Percentiles rank a stretch among this genome's conserved stretches.
Evolutionary conservation across 176 grass and related monocot genomes (phyloP).

Genomic region (Dactylis glomerata): DNA sequence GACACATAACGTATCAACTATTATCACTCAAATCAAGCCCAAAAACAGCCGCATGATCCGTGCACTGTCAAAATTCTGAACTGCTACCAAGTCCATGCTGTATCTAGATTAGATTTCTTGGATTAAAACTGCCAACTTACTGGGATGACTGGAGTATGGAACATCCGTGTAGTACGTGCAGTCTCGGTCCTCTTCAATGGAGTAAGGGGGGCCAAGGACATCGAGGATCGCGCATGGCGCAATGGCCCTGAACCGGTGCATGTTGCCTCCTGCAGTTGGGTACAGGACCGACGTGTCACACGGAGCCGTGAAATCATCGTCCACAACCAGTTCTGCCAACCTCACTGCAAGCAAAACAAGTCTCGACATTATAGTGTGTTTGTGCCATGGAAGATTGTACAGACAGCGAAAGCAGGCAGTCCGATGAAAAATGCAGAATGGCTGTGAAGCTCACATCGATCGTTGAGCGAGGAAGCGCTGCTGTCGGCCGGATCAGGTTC

Average conservation of each 20-base stretch:
- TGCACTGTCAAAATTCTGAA: neutral
- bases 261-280: constrained; percentile 77
- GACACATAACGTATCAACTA: neutral
- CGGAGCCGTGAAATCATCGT: constrained; percentile 62
- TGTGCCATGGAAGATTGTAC: neutral
- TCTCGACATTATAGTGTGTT: neutral
- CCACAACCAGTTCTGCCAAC: constrained; percentile 54
- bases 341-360: constrained; percentile 40
- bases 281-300: constrained; percentile 77
- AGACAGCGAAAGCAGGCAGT: neutral
- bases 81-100: neutral
- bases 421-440: neutral
- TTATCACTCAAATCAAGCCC: neutral
- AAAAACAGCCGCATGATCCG: no score
- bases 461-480: neutral
- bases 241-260: constrained; percentile 67
- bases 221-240: constrained; percentile 65
- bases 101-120: neutral
- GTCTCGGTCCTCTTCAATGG: constrained; percentile 66
- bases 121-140: constrained; percentile 36
- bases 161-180: constrained; percentile 72
- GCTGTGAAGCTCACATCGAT: constrained; percentile 8
- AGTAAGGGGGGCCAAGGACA: constrained; percentile 76
- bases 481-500: neutral
- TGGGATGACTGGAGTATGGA: constrained; percentile 26